Evolutionary conservation across 2,329 filamentous ascomycete genomes (phyloP), one percentile per base, ranked within the genome.

Genomic region (Thermothelomyces thermophilus): DNA sequence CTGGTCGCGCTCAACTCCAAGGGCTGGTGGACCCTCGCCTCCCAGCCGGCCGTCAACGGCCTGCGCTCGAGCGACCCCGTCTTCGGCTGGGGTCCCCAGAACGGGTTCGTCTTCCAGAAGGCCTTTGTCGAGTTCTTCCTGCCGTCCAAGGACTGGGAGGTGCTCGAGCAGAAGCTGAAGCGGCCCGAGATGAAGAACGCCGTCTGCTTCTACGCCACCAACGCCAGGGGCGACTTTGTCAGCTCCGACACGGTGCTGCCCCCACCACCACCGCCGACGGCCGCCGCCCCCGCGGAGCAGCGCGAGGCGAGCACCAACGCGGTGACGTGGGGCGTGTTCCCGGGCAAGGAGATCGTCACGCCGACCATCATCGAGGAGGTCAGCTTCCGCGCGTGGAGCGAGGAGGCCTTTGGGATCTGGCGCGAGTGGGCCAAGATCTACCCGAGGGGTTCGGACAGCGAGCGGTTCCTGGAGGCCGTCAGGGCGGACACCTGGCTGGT

Each of bases 41-140:
- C 88, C 3, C 93, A 98, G 65, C 93, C 93, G 3, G 88, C 91
- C 14, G 89, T 96, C 50, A 95, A 96, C 64, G 90, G 90, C 36
- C 70, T 90, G 17, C 79, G 78, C 31, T 94, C 87, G 24, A 80
- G 77, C 41, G 82, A 98, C 65, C 70, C 77, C 3, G 80, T 87
- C 17, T 95, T 95, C 61, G 93, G 93, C 56, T 98, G 93, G 93
- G 93, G 93, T 1, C 93, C 93, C 0, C 80, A 79, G 43, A 84
- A 90, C 61, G 93, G 93, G 16, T 97, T 95, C 66, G 90, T 97
- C 41, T 98, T 96, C 73, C 93, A 98, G 64, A 98, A 97, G 70
- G 86, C 91, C 0, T 98, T 98, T 67, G 90, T 98, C 45, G 93
- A 98, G 67, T 89, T 97, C 70, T 98, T 98, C 74, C 72, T 95